Conservation (phyloP, 352 stramenopile genomes). For the Globisporangium apiculatum region DNA sequence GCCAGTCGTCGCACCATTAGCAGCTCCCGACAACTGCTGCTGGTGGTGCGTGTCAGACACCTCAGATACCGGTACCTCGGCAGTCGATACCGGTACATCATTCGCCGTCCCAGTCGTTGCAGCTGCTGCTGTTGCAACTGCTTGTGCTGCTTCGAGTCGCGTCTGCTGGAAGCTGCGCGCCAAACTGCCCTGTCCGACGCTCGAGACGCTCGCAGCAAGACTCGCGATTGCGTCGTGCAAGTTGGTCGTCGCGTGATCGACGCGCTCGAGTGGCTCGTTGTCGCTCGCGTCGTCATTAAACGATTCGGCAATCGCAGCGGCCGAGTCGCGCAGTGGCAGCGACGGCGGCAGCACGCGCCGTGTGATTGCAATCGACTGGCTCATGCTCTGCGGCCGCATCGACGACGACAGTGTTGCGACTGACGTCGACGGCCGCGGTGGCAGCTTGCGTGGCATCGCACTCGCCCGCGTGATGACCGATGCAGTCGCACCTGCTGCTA, state of each 20-base stretch:
- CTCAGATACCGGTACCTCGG: not conserved
- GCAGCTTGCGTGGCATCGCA: conserved; percentile 20
- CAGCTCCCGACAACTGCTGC: not conserved
- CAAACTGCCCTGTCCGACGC: conserved; percentile 63
- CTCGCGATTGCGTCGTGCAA: conserved; percentile 80
- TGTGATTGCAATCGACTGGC: conserved; percentile 72
- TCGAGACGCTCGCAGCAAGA: conserved; percentile 72
- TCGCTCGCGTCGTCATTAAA: conserved; percentile 25
- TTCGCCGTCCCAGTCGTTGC: not conserved
- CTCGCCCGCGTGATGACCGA: conserved; percentile 5
- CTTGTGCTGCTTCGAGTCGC: conserved; percentile 12
- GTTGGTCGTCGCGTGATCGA: conserved; percentile 68
- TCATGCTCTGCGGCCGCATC: conserved; percentile 65
- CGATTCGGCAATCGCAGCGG: not conserved
- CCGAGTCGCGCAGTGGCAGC: not conserved
- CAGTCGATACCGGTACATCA: not conserved
- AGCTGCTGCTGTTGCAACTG: conserved; percentile 4
- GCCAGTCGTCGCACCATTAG: too few relatives aligned
- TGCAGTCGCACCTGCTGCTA: not conserved
- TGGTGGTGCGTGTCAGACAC: not conserved
- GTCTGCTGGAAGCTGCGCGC: conserved; percentile 65
- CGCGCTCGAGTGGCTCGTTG: conserved; percentile 41
- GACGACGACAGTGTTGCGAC: conserved; percentile 10
- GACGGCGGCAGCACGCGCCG: conserved; percentile 22
- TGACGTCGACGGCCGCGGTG: conserved; percentile 52